phyloP scores from a whole-genome alignment of 257 asterid species.

The Catharanthus roseus region DNA sequence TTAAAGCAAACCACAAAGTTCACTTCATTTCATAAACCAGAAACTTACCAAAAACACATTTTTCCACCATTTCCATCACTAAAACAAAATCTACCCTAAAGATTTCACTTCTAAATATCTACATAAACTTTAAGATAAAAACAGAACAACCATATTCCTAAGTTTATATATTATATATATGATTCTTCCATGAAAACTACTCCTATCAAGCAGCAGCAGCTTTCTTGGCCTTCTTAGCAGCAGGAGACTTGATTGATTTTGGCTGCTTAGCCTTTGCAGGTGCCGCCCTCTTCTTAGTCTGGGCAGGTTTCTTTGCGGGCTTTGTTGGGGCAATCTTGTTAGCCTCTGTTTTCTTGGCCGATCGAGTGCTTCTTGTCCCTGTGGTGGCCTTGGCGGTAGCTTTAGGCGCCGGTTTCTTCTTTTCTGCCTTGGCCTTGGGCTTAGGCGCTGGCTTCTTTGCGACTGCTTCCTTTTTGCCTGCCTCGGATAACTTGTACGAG shows the following conservation, averaged over 20 bases:
- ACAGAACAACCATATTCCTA: not conserved
- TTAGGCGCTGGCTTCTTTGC: slow-evolving; percentile 15
- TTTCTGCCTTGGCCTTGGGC: not conserved
- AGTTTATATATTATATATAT: not conserved
- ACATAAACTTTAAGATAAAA: not conserved
- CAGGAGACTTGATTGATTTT: slow-evolving; percentile 58
- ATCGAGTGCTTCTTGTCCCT: not conserved
- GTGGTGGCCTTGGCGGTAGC: not conserved
- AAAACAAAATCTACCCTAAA: not conserved
- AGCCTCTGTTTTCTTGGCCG: slow-evolving; percentile 18
- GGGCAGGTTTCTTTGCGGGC: slow-evolving; percentile 34
- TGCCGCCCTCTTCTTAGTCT: slow-evolving; percentile 34
- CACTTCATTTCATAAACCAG: not conserved
- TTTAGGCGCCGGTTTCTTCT: slow-evolving; percentile 6
- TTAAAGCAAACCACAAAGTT: not conserved
- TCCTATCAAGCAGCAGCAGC: slow-evolving; percentile 23
- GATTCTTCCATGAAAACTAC: not conserved
- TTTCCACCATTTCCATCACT: too few relatives aligned
- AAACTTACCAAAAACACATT: not conserved
- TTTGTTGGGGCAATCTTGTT: slow-evolving; percentile 10
- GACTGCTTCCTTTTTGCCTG: slow-evolving; percentile 28
- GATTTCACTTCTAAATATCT: not conserved
- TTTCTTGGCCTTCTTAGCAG: slow-evolving; percentile 51
- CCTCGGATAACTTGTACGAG: slow-evolving; percentile 53
- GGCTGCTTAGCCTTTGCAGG: slow-evolving; percentile 53